Evolutionary conservation across 805 yeast species (phyloP).

Genomic region (Jamesozyma gamospora): DNA sequence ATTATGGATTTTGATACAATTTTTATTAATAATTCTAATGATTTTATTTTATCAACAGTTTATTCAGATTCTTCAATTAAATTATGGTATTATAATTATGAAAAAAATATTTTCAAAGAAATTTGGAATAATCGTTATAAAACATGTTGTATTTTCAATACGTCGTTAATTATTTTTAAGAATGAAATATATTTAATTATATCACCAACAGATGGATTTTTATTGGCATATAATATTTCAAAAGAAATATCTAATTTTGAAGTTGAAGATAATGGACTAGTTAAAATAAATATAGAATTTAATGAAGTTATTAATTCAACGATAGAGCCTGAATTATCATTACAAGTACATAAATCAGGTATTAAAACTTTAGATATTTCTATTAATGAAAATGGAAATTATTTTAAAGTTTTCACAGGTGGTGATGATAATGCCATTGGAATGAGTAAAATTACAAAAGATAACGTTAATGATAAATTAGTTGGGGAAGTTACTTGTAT

Average conservation of each 20-base stretch:
- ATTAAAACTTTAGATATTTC: conserved; percentile 48
- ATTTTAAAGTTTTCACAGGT: conserved; percentile 50
- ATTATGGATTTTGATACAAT: conserved; percentile 73
- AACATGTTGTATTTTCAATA: conserved; percentile 69
- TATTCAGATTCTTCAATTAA: conserved; percentile 79
- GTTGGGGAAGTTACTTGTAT: conserved; percentile 22
- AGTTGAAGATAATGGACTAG: background rate
- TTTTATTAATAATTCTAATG: conserved; percentile 25
- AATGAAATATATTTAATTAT: conserved; percentile 34
- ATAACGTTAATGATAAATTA: conserved; percentile 7
- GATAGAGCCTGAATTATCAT: conserved; percentile 21
- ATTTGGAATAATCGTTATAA: conserved; percentile 46
- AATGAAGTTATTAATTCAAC: background rate
- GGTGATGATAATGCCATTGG: conserved; percentile 86
- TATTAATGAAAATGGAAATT: conserved; percentile 4
- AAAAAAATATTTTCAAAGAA: conserved; percentile 32
- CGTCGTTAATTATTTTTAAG: conserved; percentile 34
- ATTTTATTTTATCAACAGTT: conserved; percentile 44
- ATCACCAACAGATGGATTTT: conserved; percentile 77
- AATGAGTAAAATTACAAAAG: conserved; percentile 30
- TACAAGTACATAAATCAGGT: conserved; percentile 75
- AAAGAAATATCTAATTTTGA: conserved; percentile 15
- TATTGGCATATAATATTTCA: conserved; percentile 52
- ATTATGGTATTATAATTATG: conserved; percentile 45
- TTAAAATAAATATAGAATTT: background rate